Evolutionary conservation across 768 basidiomycete genomes (phyloP).

Genomic region (Megacollybia marginata): DNA sequence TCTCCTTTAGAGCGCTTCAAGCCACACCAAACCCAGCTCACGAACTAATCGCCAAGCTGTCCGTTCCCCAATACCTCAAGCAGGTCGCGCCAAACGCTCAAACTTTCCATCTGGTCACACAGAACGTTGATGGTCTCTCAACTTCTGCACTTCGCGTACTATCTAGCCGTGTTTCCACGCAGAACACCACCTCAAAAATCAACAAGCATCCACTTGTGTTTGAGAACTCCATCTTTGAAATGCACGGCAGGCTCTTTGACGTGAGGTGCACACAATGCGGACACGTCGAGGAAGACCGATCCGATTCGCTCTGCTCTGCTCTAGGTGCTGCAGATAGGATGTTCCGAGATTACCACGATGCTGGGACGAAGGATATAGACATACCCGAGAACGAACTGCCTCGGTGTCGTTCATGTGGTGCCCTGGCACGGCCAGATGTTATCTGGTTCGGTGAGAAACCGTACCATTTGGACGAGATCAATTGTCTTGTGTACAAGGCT

Average conservation of each 20-base stretch:
- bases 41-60: conserved; percentile 37
- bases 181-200: conserved; percentile 5
- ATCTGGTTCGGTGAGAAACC: conserved; percentile 56
- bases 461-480: conserved; percentile 29
- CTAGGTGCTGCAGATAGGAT: conserved; percentile 35
- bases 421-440: conserved; percentile 42
- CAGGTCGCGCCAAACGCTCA: conserved; percentile 32
- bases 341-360: no score
- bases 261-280: conserved; percentile 43
- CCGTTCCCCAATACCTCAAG: conserved; percentile 28
- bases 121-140: conserved; percentile 59
- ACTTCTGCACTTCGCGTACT: no score
- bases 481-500: conserved; percentile 30
- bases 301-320: conserved; percentile 36
- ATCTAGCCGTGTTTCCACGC: conserved; percentile 18
- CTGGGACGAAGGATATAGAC: conserved; percentile 24
- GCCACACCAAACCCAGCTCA: conserved; percentile 54
- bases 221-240: no score
- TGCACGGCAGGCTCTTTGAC: conserved; percentile 57
- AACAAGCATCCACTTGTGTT: no score
- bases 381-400: conserved; percentile 35
- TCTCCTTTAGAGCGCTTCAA: conserved; percentile 31
- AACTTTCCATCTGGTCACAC: conserved; percentile 48
- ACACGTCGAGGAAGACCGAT: conserved; percentile 30
- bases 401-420: conserved; percentile 33